Base-by-base conservation (phyloP, 2,329 filamentous ascomycete species). In the Davidsoniella virescens region DNA sequence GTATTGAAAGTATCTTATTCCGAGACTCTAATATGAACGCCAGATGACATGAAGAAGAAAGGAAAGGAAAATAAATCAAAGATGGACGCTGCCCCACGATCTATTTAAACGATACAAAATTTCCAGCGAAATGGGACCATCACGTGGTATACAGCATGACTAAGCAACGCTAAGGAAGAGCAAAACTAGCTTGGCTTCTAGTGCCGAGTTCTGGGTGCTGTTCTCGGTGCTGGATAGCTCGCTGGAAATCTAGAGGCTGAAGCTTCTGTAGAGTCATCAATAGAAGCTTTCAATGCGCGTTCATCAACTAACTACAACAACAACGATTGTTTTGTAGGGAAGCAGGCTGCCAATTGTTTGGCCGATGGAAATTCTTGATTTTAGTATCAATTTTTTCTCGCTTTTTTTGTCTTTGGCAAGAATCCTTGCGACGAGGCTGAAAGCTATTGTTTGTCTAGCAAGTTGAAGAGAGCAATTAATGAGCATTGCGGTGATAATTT, bases 11-110 rank as follows among this genome's bases (percentile, higher is more conserved):
- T 50, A 44, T 78, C 84, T 79, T 84, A 79, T 80, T 84, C 84
- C 88, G 90, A 93, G 92, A 98, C 92, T 98, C 92, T 96, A 96
- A 90, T 84, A 85, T 84, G 78, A 82, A 84, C 82, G 87, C 82
- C 80, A 45, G 64, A 72, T 77, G 78, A 86, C 80, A 86, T 85
- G 90, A 72, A 67, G 70, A 69, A 66, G 65, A 70, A 66, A 64
- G 67, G 68, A 67, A 65, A 64, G 64, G 61, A 61, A 61, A 62
- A 54, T 53, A 54, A 58, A 47, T 37, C 12, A 4, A 49, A 46
- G 40, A 33, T 2, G 20, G 18, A 7, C 12, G 38, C 18, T 43
- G 29, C 33, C 14, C 23, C 17, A 20, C 25, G 14, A 12, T 46
- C 18, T 53, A 50, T 53, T 50, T 53, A 53, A 47, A 45, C 23